A percentile compares a stretch with the other conserved stretches of the same genome.
These are phyloP conservation scores for Exophiala sideris DNA, from an alignment of 2,329 filamentous ascomycete species.

Conservation along the genomic window DNA sequence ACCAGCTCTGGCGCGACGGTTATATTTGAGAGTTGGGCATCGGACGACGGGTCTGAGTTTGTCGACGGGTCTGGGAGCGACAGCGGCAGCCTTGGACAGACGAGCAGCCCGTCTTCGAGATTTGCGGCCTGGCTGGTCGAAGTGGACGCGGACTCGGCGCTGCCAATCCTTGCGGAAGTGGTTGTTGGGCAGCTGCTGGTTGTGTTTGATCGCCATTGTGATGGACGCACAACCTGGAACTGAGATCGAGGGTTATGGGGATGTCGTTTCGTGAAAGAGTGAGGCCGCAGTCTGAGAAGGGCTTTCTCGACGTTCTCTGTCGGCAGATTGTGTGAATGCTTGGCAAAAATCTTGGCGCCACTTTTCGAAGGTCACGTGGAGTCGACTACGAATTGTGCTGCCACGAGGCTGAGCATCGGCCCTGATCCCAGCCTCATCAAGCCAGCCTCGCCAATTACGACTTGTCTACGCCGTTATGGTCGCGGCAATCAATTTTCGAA, in stretches of 20 bases:
- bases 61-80: conserved; percentile 96
- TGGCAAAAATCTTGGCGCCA: conserved; percentile 7
- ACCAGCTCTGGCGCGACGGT: conserved; percentile 93
- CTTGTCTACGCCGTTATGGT: too few species aligned
- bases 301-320: neutral
- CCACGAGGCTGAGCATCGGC: too few species aligned
- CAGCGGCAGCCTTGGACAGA: conserved; percentile 87
- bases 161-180: conserved; percentile 99
- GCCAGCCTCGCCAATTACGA: too few species aligned
- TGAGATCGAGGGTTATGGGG: neutral
- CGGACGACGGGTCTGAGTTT: conserved; percentile 93
- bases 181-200: conserved; percentile 41
- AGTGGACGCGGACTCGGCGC: conserved; percentile 97
- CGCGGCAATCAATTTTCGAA: too few species aligned
- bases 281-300: neutral
- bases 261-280: neutral
- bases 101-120: conserved; percentile 85
- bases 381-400: too few species aligned
- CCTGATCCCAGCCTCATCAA: neutral
- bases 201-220: conserved; percentile 91
- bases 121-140: conserved; percentile 99
- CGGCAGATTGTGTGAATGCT: conserved; percentile 6
- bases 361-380: neutral
- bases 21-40: conserved; percentile 98
- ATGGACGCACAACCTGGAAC: conserved; percentile 14